Evolutionary conservation across 1,284 basidiomycete genomes (phyloP), one percentile per base, ranked within the genome.

Genomic region (Afroboletus lepidellus): DNA sequence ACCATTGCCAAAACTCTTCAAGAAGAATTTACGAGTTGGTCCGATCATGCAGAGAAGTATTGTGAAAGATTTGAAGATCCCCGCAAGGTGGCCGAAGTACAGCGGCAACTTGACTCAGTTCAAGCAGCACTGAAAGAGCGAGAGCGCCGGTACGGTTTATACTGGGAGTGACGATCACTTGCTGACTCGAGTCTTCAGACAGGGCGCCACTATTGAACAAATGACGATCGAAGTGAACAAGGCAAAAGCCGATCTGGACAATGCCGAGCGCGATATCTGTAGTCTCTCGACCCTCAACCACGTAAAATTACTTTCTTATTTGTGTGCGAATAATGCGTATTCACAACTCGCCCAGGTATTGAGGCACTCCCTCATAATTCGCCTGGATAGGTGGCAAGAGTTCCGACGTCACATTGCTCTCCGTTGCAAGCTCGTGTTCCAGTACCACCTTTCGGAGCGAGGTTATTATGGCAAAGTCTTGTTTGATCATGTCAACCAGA

Each of bases 401-500:
- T 95, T 97, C 75, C 84, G 95, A 47, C 78, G 83, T 9, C 87
- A 90, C 61, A 94, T 94, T 56, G 87, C 93, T 11, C 75, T 92
- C 23, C 85, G 93, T 7, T 94, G 92, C 70, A 92, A 90, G 63
- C 74, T 85, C 42, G 83, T 87, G 41, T 98, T 98, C 75, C 79
- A 84, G 20, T 83, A 80, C 62, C 86, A 96, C 68, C 83, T 98
- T 18, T 83, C 84, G 21, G 83, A 87, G 54, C 90, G 97, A 58
- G 91, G 90, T 12, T 94, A 92, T 72, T 89, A 82, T 56, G 92
- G 92, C 45, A 88, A 88, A 64, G 84, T 90, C 24, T 62, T 89
- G 12, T 97, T 99, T 65, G 84, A 97, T 64, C 96, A 99, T 66
- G 72, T 77, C 15, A 69, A 74, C 3, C 77, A 79, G 41, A 84